Conservation (phyloP, 148 eudicot species). For the Persicaria maculosa region DNA sequence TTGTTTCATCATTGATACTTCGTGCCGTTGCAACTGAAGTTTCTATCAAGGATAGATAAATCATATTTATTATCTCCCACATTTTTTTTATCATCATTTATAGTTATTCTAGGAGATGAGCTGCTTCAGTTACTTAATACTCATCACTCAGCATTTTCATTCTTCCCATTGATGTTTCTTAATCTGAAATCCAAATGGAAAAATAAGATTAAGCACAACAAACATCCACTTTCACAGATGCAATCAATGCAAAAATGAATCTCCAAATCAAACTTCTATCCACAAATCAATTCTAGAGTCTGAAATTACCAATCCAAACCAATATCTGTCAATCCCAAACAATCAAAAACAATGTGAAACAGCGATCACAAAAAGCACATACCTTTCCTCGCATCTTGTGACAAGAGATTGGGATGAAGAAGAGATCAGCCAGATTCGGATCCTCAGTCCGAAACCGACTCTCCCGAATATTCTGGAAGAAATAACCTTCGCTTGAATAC, state of each 20-base stretch:
- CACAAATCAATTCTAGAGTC: neutral
- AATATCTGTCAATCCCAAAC: neutral
- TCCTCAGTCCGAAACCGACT: slow-evolving; percentile 63
- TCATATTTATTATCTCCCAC: too few relatives aligned
- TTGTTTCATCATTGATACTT: too few relatives aligned
- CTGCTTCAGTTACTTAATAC: too few relatives aligned
- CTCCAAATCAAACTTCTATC: neutral
- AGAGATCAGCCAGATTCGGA: slow-evolving; percentile 71
- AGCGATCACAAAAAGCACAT: neutral
- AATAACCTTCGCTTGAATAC: slow-evolving; percentile 87
- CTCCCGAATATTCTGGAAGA: slow-evolving; percentile 90
- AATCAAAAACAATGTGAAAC: neutral
- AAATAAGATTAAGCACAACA: neutral
- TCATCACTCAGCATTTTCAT: too few relatives aligned
- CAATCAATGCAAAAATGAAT: too few relatives aligned
- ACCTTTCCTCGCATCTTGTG: slow-evolving; percentile 99
- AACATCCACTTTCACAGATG: neutral
- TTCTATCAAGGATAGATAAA: too few relatives aligned
- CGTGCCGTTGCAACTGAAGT: too few relatives aligned
- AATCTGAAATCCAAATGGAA: too few relatives aligned
- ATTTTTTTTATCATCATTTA: too few relatives aligned
- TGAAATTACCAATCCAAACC: neutral
- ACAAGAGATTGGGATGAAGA: slow-evolving; percentile 88
- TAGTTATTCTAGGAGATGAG: too few relatives aligned
- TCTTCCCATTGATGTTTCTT: too few relatives aligned